Conservation (phyloP, 257 asterid species). For the Eustoma russellianum region DNA sequence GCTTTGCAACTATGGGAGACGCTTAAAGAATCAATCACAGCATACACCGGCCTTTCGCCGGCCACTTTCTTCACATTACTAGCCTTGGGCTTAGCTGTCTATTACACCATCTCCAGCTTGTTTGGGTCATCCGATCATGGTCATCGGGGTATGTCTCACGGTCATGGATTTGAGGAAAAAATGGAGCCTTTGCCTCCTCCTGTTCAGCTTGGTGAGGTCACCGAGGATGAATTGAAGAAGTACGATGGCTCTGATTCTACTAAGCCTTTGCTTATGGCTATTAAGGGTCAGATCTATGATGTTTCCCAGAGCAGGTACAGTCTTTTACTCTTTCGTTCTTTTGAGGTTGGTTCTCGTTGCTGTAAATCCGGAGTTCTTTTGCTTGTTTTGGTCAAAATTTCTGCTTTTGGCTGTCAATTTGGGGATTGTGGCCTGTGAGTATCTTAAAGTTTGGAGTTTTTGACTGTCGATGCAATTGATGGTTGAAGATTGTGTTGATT, state of each 20-base stretch:
- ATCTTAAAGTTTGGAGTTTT: too few relatives aligned
- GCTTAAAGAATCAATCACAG: slow-evolving; percentile 65
- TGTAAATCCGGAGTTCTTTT: too few relatives aligned
- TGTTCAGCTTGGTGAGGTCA: slow-evolving; percentile 82
- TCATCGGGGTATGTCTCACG: slow-evolving; percentile 30
- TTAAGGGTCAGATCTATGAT: slow-evolving; percentile 98
- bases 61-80: slow-evolving; percentile 74
- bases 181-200: slow-evolving; percentile 88
- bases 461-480: too few relatives aligned
- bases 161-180: slow-evolving; percentile 47
- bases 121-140: slow-evolving; percentile 52
- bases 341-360: background rate
- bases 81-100: slow-evolving; percentile 63
- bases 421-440: too few relatives aligned
- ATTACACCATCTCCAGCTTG: slow-evolving; percentile 46
- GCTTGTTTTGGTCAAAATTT: too few relatives aligned
- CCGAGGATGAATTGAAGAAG: slow-evolving; percentile 54
- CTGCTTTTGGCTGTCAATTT: too few relatives aligned
- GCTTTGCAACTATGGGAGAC: slow-evolving; percentile 67
- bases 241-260: slow-evolving; percentile 81
- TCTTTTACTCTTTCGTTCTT: background rate
- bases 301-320: slow-evolving; percentile 82
- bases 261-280: slow-evolving; percentile 93
- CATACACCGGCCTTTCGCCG: slow-evolving; percentile 83
- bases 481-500: too few relatives aligned